phyloP scores from a whole-genome alignment of 169 alveolate genomes.

The Plasmodium gallinaceum region DNA sequence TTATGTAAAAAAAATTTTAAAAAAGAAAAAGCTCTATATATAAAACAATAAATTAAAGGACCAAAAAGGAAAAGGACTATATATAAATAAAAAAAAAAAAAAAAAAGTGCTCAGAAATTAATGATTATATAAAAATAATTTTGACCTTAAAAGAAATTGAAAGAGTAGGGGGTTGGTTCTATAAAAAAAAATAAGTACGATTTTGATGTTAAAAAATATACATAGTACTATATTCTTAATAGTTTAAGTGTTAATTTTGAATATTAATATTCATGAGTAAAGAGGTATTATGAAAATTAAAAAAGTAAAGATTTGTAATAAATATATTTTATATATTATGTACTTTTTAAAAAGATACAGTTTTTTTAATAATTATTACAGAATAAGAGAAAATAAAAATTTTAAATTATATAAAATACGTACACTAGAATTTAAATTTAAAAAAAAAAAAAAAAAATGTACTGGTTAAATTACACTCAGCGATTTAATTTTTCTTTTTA shows the following conservation, averaged over 20 bases:
- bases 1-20: too few relatives aligned
- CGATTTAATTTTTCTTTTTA: slow-evolving; percentile 47
- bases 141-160: too few relatives aligned
- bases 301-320: not conserved
- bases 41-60: too few relatives aligned
- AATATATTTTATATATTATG: slow-evolving; percentile 10
- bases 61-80: too few relatives aligned
- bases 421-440: not conserved
- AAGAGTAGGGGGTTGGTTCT: too few relatives aligned
- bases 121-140: too few relatives aligned
- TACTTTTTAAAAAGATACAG: not conserved
- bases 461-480: slow-evolving; percentile 69
- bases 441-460: not conserved
- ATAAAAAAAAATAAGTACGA: slow-evolving; percentile 1
- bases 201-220: slow-evolving; percentile 21
- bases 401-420: not conserved
- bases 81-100: too few relatives aligned
- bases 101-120: too few relatives aligned
- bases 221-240: not conserved
- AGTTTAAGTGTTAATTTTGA: not conserved
- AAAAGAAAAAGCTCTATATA: too few relatives aligned
- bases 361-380: not conserved
- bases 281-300: not conserved
- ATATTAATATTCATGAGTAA: not conserved
- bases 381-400: not conserved